These are phyloP conservation scores for Fusarium ramigenum DNA, from an alignment of 2,329 filamentous ascomycete genomes.

Conservation along the genomic window DNA sequence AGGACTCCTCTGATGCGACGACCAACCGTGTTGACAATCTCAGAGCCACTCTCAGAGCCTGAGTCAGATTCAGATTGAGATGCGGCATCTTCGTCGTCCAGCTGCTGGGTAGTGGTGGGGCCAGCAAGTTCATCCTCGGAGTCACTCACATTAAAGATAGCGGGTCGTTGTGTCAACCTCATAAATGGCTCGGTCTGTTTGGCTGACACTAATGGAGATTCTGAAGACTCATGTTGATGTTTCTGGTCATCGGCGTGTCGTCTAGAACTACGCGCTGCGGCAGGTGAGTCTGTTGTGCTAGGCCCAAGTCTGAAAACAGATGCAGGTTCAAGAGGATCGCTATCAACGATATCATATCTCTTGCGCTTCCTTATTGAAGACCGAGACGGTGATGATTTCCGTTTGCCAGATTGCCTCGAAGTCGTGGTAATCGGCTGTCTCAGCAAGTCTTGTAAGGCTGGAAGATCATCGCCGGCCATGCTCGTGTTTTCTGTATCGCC, in stretches of 20 bases:
- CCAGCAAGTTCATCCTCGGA: constrained; percentile 38
- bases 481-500: constrained; percentile 51
- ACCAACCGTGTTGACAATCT: constrained; percentile 52
- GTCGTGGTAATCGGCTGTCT: constrained; percentile 26
- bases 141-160: constrained; percentile 32
- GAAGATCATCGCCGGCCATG: constrained; percentile 51
- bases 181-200: neutral
- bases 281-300: constrained; percentile 29
- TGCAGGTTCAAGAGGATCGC: constrained; percentile 45
- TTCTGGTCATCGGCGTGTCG: constrained; percentile 19
- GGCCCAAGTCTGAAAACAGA: constrained; percentile 26
- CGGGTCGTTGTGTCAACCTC: neutral
- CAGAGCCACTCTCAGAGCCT: constrained; percentile 53
- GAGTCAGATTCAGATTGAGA: constrained; percentile 49
- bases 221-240: neutral
- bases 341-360: constrained; percentile 45
- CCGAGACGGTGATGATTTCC: constrained; percentile 35
- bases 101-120: neutral
- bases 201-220: neutral
- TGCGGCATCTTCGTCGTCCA: constrained; percentile 20
- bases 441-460: constrained; percentile 49
- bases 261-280: constrained; percentile 36
- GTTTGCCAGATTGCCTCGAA: constrained; percentile 33
- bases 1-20: constrained; percentile 68
- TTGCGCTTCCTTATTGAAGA: constrained; percentile 46